phyloP scores from a whole-genome alignment of 2,329 filamentous ascomycete species.

The Fusarium nematophilum region DNA sequence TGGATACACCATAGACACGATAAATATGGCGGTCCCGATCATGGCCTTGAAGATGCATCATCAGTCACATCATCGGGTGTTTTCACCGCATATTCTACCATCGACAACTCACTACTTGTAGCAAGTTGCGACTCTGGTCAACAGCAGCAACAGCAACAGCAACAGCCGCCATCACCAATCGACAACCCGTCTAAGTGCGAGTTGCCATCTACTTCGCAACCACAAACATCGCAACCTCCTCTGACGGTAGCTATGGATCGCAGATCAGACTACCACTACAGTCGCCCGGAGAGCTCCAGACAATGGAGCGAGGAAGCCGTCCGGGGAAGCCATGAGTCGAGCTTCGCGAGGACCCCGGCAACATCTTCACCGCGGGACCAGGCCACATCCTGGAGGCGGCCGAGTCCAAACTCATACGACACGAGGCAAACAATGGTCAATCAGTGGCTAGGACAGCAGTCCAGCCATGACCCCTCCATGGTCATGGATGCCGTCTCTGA shows the following conservation, averaged over 20 bases:
- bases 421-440: slow-evolving; percentile 38
- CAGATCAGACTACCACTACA: slow-evolving; percentile 25
- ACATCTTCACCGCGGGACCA: slow-evolving; percentile 35
- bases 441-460: slow-evolving; percentile 42
- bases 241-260: slow-evolving; percentile 35
- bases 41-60: slow-evolving; percentile 4
- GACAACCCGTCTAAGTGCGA: slow-evolving; percentile 16
- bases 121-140: too few relatives aligned
- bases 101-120: neutral
- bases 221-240: slow-evolving; percentile 15
- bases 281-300: slow-evolving; percentile 38
- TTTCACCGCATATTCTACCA: neutral
- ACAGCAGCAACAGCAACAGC: too few relatives aligned
- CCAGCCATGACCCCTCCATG: slow-evolving; percentile 29
- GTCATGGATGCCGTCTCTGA: slow-evolving; percentile 36
- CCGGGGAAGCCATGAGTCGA: slow-evolving; percentile 42
- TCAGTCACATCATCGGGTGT: slow-evolving; percentile 9
- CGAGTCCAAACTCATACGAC: slow-evolving; percentile 30
- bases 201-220: slow-evolving; percentile 3
- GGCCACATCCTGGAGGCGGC: slow-evolving; percentile 27
- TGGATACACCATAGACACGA: slow-evolving; percentile 2
- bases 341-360: slow-evolving; percentile 35
- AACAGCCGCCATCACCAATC: slow-evolving; percentile 7
- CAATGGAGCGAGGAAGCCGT: slow-evolving; percentile 46
- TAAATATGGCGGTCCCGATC: slow-evolving; percentile 26